A percentile compares a stretch with the other conserved stretches of the same genome.
phyloP scores from a whole-genome alignment of 306 rosid species.

The Vachellia pachyceras region DNA sequence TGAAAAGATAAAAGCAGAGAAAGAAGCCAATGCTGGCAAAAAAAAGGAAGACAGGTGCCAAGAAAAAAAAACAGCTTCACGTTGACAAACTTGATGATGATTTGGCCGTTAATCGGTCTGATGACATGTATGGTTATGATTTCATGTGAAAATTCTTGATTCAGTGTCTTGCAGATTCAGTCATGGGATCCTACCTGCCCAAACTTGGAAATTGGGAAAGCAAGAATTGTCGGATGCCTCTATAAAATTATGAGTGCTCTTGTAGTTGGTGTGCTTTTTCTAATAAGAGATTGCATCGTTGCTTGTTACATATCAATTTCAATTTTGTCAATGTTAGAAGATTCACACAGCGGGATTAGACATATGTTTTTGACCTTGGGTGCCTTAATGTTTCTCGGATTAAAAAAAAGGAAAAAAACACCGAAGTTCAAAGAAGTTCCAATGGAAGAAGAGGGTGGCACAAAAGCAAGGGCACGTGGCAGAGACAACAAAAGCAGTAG shows the following conservation, averaged over 20 bases:
- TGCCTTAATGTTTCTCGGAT: constrained; percentile 34
- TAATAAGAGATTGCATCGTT: constrained; percentile 40
- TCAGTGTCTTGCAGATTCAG: constrained; percentile 39
- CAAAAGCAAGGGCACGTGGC: no score
- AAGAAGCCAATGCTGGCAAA: constrained; percentile 94
- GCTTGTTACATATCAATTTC: constrained; percentile 40
- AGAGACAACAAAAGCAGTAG: no score
- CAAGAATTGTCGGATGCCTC: constrained; percentile 52
- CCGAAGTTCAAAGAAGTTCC: no score
- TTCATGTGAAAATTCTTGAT: constrained; percentile 72
- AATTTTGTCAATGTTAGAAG: constrained; percentile 49
- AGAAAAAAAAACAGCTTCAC: constrained; percentile 89
- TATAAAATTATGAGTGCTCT: constrained; percentile 40
- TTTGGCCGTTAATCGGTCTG: constrained; percentile 54
- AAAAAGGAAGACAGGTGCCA: constrained; percentile 83
- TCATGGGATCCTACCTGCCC: constrained; percentile 41
- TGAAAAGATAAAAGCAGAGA: constrained; percentile 93
- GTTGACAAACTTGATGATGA: constrained; percentile 93
- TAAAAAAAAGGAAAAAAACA: no score
- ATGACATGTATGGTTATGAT: constrained; percentile 78
- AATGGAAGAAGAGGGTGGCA: no score
- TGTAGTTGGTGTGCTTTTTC: constrained; percentile 45
- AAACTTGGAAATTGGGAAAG: constrained; percentile 41
- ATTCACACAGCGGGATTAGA: constrained; percentile 35
- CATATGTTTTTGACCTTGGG: constrained; percentile 21